phyloP scores from a whole-genome alignment of 2,329 filamentous ascomycete genomes.

The Emergomyces orientalis region DNA sequence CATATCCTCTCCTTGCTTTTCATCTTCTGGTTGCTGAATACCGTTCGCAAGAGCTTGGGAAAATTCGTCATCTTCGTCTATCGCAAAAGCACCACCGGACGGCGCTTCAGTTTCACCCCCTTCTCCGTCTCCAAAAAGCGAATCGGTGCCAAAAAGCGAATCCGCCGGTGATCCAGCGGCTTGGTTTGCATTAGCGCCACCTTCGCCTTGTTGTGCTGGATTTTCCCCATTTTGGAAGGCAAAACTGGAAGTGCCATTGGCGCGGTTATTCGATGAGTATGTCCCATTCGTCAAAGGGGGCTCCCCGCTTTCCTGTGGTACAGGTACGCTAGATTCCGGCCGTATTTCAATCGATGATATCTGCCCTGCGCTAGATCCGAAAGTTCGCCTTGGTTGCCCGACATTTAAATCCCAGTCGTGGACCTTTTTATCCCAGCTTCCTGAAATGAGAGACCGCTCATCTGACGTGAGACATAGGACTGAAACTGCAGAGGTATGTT shows the following conservation, averaged over 20 bases:
- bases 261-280: conserved; percentile 65
- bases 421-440: conserved; percentile 92
- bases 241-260: conserved; percentile 49
- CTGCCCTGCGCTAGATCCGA: conserved; percentile 68
- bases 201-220: conserved; percentile 15
- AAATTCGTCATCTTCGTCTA: conserved; percentile 79
- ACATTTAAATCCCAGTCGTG: conserved; percentile 93
- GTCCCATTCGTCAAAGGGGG: conserved; percentile 50
- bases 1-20: conserved; percentile 27
- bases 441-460: conserved; percentile 78
- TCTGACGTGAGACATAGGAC: conserved; percentile 73
- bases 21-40: conserved; percentile 44
- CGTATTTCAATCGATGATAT: conserved; percentile 82
- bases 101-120: conserved; percentile 41
- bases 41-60: conserved; percentile 61
- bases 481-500: conserved; percentile 86
- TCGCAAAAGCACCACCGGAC: conserved; percentile 55
- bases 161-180: conserved; percentile 58
- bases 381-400: conserved; percentile 64
- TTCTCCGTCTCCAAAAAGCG: conserved; percentile 77
- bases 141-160: conserved; percentile 77
- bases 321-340: conserved; percentile 62
- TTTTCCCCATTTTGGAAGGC: conserved; percentile 32
- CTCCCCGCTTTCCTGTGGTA: conserved; percentile 63
- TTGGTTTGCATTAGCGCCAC: conserved; percentile 40